Evolutionary conservation across 2,329 filamentous ascomycete genomes (phyloP), one percentile per base, ranked within the genome.

Genomic region (Aspergillus latus): DNA sequence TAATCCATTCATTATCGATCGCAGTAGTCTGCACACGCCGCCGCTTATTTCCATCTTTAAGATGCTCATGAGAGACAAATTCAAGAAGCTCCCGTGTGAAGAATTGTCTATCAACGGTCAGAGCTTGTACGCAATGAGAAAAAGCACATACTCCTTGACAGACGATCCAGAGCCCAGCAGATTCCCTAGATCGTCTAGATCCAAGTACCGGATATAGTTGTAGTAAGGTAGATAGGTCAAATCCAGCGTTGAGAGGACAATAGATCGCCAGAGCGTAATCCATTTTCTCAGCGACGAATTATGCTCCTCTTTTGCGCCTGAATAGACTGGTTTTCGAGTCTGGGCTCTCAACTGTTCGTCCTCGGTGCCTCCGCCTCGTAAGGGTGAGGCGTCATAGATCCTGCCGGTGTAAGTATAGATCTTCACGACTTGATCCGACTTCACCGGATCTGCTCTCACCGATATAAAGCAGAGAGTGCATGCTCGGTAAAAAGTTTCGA

Each of bases 181-280:
- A 40, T 83, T 74, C 9, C 76, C 72, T 1, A 90, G 76, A 65
- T 87, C 84, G 52, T 83, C 77, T 8, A 90, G 78, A 61, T 87
- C 83, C 37, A 91, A 76, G 28, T 79, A 77, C 54, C 81, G 83
- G 54, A 90, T 82, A 70, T 88, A 89, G 37, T 83, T 78, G 64
- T 84, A 88, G 67, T 92, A 92, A 0, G 87, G 87, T 59, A 85
- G 87, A 15, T 84, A 74, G 0, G 88, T 89, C 60, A 59, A 59
- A 26, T 80, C 82, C 43, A 87, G 72, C 56, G 84, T 84, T 7
- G 88, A 90, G 6, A 85, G 74, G 56, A 88, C 82, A 61, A 90
- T 83, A 2, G 86, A 86, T 49, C 82, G 81, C 88, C 88, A 91
- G 48, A 89, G 70, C 5, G 82, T 78, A 1, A 84, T 82, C 81